A percentile compares a stretch with the other conserved stretches of the same genome.
Evolutionary conservation across 257 asterid genomes (phyloP).

Genomic region (Penstemon barbatus): DNA sequence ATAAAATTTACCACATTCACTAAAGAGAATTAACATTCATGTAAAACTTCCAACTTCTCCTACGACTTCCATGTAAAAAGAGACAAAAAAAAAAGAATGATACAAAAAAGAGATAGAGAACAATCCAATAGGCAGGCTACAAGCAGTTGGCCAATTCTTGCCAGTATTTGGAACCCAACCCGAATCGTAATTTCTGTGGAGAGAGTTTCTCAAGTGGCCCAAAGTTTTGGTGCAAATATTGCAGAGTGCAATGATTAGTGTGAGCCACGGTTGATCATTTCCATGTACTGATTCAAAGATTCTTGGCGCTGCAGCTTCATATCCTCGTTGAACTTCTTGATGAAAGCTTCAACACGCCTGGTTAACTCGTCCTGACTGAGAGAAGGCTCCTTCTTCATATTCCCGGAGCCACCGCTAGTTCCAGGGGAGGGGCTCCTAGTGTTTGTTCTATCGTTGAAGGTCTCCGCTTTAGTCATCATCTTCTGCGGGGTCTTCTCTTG

Average conservation of each 20-base stretch:
- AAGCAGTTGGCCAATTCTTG: background rate
- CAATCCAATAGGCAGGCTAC: background rate
- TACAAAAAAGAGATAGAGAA: background rate
- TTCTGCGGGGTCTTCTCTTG: slow-evolving; percentile 35
- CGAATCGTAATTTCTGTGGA: background rate
- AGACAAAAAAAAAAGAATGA: background rate
- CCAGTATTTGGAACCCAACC: background rate
- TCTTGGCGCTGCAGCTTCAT: slow-evolving; percentile 85
- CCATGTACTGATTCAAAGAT: slow-evolving; percentile 57
- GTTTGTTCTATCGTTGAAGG: slow-evolving; percentile 46
- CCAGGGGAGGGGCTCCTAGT: slow-evolving; percentile 26
- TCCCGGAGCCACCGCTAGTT: slow-evolving; percentile 37
- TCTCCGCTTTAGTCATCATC: slow-evolving; percentile 61
- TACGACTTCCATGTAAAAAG: too few relatives aligned
- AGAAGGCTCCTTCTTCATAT: slow-evolving; percentile 62
- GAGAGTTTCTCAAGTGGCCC: background rate
- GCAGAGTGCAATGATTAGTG: slow-evolving; percentile 16
- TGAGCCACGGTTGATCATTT: slow-evolving; percentile 52
- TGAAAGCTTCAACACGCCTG: slow-evolving; percentile 77
- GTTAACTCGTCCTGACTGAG: slow-evolving; percentile 71
- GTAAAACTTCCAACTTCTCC: too few relatives aligned
- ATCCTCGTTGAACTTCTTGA: slow-evolving; percentile 78
- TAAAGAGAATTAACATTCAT: too few relatives aligned
- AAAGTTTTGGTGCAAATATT: background rate
- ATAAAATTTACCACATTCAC: too few relatives aligned